Base-by-base conservation (phyloP, 495 filamentous ascomycete genomes). In the Hyaloscypha finlandica region DNA sequence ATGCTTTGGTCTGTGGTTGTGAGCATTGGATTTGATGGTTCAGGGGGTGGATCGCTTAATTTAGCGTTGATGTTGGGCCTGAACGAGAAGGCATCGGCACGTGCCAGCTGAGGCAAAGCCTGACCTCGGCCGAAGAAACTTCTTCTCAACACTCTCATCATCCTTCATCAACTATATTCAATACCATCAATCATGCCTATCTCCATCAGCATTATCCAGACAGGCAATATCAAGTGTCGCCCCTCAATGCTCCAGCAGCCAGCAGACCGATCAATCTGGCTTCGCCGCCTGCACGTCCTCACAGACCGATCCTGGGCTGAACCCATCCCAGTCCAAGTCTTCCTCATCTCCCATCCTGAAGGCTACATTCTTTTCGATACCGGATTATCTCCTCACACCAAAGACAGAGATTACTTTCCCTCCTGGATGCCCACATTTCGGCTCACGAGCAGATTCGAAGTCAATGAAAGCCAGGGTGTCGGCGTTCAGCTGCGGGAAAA, bases 321-420 rank as follows among this genome's bases (percentile, higher is more conserved):
- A 4, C 59, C 67, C 1, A 30, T 78, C 14, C 75, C 75, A 4
- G 70, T 78, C 16, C 64, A 74, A 8, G 69, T 71, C 8, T 78
- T 76, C 32, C 69, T 78, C 4, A 73, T 77, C 55, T 67, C 59
- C 4, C 77, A 77, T 48, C 73, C 73, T 6, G 69, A 74, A 61
- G 75, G 75, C 2, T 53, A 55, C 22, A 72, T 77, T 59, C 73
- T 77, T 42, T 77, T 75, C 56, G 76, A 78, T 59, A 74, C 76
- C 0, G 76, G 75, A 6, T 64, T 75, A 65, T 77, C 75, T 4
- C 74, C 71, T 11, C 66, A 66, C n/a, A 74, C 71, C 68, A 77
- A 72, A 33, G 32, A 73, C n/a, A 6, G 61, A 5, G 70, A 70
- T 6, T 78, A 77, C 55, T 73, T 75, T 35, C 74, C 76, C 16